phyloP scores from a whole-genome alignment of 2,329 filamentous ascomycete genomes.

The Monilinia aucupariae region DNA sequence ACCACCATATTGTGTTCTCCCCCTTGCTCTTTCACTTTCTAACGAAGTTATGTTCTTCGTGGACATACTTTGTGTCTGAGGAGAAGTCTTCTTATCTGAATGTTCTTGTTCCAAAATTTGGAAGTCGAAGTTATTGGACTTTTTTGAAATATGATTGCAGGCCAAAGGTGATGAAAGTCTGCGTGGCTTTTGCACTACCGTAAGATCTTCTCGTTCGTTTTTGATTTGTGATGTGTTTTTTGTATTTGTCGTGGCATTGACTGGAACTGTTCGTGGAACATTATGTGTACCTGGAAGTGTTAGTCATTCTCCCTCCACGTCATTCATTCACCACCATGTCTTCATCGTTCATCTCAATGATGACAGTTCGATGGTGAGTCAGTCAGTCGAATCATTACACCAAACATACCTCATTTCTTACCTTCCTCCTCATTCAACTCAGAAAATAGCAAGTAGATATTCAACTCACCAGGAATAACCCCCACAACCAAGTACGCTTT shows the following conservation, averaged over 20 bases:
- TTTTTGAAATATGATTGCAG: neutral
- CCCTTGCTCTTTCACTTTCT: neutral
- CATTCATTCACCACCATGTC: neutral
- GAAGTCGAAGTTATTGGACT: neutral
- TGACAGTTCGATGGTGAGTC: neutral
- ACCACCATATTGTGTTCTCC: neutral
- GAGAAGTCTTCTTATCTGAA: neutral
- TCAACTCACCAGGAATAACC: conserved; percentile 10
- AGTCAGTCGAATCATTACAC: neutral
- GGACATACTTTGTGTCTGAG: neutral
- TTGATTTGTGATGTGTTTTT: neutral
- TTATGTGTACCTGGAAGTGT: neutral
- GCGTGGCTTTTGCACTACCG: neutral
- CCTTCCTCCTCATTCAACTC: neutral
- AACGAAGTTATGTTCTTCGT: neutral
- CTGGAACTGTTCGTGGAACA: too few species aligned
- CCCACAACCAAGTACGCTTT: conserved; percentile 10
- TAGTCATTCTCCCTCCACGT: neutral
- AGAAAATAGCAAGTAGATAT: neutral
- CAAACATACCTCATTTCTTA: neutral
- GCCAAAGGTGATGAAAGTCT: too few species aligned
- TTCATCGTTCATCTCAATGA: neutral
- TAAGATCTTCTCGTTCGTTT: too few species aligned
- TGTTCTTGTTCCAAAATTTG: neutral
- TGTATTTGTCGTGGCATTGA: neutral